Conservation (phyloP, 441 rosid species). For the Populus hybrid region DNA sequence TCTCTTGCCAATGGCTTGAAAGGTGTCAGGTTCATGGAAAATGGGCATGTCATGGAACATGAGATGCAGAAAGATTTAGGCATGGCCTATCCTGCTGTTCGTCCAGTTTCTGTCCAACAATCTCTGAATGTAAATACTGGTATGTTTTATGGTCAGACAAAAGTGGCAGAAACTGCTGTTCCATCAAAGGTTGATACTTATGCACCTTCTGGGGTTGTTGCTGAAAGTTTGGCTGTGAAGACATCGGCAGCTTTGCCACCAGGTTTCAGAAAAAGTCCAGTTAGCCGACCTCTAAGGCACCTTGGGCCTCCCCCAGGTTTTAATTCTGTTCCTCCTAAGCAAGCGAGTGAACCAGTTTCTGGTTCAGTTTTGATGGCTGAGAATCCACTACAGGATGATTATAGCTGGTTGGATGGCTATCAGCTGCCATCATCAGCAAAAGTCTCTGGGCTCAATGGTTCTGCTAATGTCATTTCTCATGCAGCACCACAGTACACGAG, state of each 20-base stretch:
- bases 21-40: constrained; percentile 49
- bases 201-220: constrained; percentile 42
- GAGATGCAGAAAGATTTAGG: constrained; percentile 49
- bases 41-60: constrained; percentile 51
- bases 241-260: constrained; percentile 39
- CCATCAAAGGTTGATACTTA: constrained; percentile 42
- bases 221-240: constrained; percentile 42
- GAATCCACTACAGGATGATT: constrained; percentile 62
- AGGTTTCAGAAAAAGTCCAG: constrained; percentile 55
- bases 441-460: constrained; percentile 38
- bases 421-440: constrained; percentile 50
- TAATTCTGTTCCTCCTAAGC: constrained; percentile 60
- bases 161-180: constrained; percentile 36
- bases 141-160: constrained; percentile 42
- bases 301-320: constrained; percentile 98
- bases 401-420: constrained; percentile 99
- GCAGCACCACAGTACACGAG: constrained; percentile 41
- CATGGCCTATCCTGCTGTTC: constrained; percentile 33
- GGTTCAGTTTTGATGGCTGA: constrained; percentile 36
- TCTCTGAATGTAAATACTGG: constrained; percentile 36
- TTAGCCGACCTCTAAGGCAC: constrained; percentile 69
- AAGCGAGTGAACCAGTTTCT: constrained; percentile 38
- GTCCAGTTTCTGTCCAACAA: constrained; percentile 37
- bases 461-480: constrained; percentile 37
- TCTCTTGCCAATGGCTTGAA: constrained; percentile 57